Conservation (phyloP, 345 rosid species). For the Lumnitzera racemosa region DNA sequence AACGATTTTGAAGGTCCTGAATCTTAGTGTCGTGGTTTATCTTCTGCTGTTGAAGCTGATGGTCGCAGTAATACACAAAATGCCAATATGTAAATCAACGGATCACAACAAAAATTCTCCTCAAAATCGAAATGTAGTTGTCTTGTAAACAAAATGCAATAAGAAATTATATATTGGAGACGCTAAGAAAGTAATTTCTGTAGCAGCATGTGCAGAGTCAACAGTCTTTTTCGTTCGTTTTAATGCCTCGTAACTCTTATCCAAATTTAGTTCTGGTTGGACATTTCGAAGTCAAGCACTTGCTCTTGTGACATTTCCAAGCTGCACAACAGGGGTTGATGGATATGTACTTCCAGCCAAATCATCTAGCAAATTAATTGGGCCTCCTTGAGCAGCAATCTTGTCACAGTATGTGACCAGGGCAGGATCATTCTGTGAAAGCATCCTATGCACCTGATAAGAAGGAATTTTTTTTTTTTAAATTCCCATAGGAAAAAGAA, state of each 20-base stretch:
- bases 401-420: constrained; percentile 77
- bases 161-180: too few relatives aligned
- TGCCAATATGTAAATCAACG: neutral
- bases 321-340: constrained; percentile 65
- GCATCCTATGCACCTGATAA: constrained; percentile 87
- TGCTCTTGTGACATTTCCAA: constrained; percentile 69
- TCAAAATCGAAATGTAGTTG: neutral
- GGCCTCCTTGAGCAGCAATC: constrained; percentile 87
- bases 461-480: neutral
- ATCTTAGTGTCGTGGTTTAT: constrained; percentile 38
- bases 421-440: constrained; percentile 98
- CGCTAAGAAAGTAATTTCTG: neutral
- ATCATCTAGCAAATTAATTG: constrained; percentile 66
- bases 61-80: neutral
- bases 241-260: constrained; percentile 62
- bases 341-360: constrained; percentile 54
- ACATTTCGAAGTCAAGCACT: constrained; percentile 94
- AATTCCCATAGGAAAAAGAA: neutral
- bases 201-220: constrained; percentile 57
- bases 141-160: too few relatives aligned
- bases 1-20: constrained; percentile 26
- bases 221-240: constrained; percentile 69
- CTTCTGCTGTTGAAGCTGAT: constrained; percentile 33
- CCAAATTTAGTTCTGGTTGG: constrained; percentile 72
- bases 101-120: neutral